A percentile compares a stretch with the other conserved stretches of the same genome.
These are phyloP conservation scores for Pythium periplocum DNA, from an alignment of 352 stramenopile genomes.

Conservation along the genomic window DNA sequence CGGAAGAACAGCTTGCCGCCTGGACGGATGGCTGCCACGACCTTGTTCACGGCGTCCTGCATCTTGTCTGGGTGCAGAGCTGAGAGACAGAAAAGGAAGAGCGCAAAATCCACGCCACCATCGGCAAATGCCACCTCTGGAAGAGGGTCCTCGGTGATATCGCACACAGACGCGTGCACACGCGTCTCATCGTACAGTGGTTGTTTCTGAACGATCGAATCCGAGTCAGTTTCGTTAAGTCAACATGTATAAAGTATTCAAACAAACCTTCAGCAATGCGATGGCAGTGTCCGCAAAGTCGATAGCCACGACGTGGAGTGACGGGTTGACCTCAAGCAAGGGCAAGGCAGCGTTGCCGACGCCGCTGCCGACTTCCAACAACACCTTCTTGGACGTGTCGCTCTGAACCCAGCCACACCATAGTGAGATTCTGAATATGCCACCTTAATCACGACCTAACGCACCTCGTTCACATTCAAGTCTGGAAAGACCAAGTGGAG, in stretches of 20 bases:
- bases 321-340: constrained; percentile 88
- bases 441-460: neutral
- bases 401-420: neutral
- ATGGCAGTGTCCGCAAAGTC: constrained; percentile 93
- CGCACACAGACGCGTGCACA: constrained; percentile 68
- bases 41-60: constrained; percentile 79
- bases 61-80: constrained; percentile 89
- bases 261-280: constrained; percentile 80
- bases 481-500: constrained; percentile 90
- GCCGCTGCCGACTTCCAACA: constrained; percentile 94
- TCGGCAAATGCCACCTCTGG: constrained; percentile 41
- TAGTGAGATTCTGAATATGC: neutral
- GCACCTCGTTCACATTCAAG: constrained; percentile 56
- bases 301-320: constrained; percentile 86
- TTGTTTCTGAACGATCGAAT: constrained; percentile 44
- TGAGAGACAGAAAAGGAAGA: constrained; percentile 88
- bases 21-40: constrained; percentile 70
- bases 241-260: constrained; percentile 16
- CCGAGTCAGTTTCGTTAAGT: constrained; percentile 12
- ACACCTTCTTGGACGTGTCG: constrained; percentile 37
- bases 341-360: constrained; percentile 94
- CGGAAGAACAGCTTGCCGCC: constrained; percentile 89
- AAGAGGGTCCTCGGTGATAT: constrained; percentile 80
- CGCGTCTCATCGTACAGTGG: constrained; percentile 71
- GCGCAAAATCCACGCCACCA: constrained; percentile 76